Conservation (phyloP, 768 basidiomycete genomes). For the Tulasnella sp. region DNA sequence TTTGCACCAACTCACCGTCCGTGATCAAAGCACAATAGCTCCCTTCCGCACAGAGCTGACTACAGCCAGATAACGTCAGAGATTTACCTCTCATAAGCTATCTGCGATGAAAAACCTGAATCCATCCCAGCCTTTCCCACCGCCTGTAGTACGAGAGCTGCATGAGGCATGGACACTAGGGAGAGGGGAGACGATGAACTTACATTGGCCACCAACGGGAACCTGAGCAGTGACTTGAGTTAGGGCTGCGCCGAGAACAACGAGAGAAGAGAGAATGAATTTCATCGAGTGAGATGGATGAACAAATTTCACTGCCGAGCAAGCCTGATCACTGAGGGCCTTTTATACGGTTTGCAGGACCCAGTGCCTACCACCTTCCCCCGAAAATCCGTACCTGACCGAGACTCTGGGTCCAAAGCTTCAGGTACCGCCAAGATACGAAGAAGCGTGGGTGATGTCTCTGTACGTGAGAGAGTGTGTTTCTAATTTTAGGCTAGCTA, state of each 20-base stretch:
- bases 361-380: neutral
- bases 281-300: neutral
- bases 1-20: neutral
- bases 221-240: slow-evolving; percentile 3
- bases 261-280: slow-evolving; percentile 11
- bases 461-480: neutral
- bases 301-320: neutral
- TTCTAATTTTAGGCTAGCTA: neutral
- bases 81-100: neutral
- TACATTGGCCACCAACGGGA: slow-evolving; percentile 3
- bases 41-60: neutral
- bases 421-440: neutral
- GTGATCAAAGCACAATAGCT: neutral
- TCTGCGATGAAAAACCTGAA: neutral
- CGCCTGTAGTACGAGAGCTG: neutral
- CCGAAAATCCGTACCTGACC: neutral
- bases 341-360: neutral
- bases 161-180: neutral
- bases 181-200: neutral
- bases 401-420: neutral
- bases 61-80: neutral
- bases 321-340: neutral
- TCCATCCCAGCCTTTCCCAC: neutral
- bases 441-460: neutral
- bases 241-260: slow-evolving; percentile 4